Base-by-base conservation (phyloP, 1,284 basidiomycete genomes). In the Boletus mariae region DNA sequence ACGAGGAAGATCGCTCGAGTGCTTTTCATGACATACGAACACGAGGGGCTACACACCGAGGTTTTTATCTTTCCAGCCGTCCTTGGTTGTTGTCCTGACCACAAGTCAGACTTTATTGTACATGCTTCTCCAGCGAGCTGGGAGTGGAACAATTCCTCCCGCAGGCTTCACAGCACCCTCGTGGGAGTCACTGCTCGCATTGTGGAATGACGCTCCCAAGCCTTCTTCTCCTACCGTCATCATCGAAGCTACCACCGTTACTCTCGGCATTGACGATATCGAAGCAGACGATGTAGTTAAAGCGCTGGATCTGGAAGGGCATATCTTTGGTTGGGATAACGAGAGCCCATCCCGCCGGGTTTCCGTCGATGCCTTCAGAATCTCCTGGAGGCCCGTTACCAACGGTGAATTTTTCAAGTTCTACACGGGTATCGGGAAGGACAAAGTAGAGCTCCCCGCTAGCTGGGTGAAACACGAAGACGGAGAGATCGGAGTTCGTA, bases 301-400 rank as follows among this genome's bases (percentile, higher is more conserved):
- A 12, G 63, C 63, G 8, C 56, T 59, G 6, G 69, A 80, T 45
- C 65, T 80, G 42, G 66, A 73, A 13, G 71, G 72, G 15, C 89
- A 95, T 64, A 85, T 88, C 57, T 94, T 92, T 65, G 97, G 95
- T 0, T 98, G 95, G 96, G 97, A 99, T 70, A 95, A 93, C 63
- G 96, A 99, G 75, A 79, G 87, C 63, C 93, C 94, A 1, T 73
- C 74, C 58, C 74, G 87, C 23, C 67, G 67, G 15, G 80, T 85
- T 12, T 61, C 78, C 0, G 82, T 91, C 8, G 76, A 73, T 26
- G 49, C 77, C 50, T 85, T 98, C 75, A 79, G 76, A 56, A 87
- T 97, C 49, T 85, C 88, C 41, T 90, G 90, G 76, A 77, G 90
- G 55, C 94, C 94, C 1, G 78, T 98, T 46, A 90, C 86, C 47